These are phyloP conservation scores for Globisporangium cystogenes DNA, from an alignment of 352 stramenopile genomes.

Conservation along the genomic window DNA sequence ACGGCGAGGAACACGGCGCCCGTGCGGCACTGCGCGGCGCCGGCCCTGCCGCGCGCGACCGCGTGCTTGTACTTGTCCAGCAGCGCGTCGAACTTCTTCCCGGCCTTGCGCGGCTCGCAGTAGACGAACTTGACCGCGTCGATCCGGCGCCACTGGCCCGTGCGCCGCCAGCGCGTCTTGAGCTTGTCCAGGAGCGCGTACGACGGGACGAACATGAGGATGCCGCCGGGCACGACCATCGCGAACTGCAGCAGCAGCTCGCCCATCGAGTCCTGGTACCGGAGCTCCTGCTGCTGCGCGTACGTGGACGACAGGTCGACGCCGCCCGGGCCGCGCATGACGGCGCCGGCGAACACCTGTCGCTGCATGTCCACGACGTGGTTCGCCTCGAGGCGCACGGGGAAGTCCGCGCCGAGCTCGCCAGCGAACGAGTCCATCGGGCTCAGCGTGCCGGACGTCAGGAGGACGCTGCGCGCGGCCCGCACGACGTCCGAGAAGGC, in stretches of 20 bases:
- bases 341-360: slow-evolving; percentile 70
- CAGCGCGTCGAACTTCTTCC: slow-evolving; percentile 78
- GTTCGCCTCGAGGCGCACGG: slow-evolving; percentile 77
- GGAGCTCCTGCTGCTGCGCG: slow-evolving; percentile 73
- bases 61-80: slow-evolving; percentile 68
- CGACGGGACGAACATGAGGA: slow-evolving; percentile 86
- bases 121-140: slow-evolving; percentile 59
- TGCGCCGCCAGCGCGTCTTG: slow-evolving; percentile 55
- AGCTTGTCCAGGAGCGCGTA: slow-evolving; percentile 81
- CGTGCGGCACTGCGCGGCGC: slow-evolving; percentile 18
- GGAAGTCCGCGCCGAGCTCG: slow-evolving; percentile 75
- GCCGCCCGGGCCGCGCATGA: slow-evolving; percentile 60
- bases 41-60: slow-evolving; percentile 21
- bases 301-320: slow-evolving; percentile 77
- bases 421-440: slow-evolving; percentile 85
- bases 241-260: slow-evolving; percentile 68
- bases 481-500: slow-evolving; percentile 77
- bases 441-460: slow-evolving; percentile 81
- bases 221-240: slow-evolving; percentile 57
- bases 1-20: slow-evolving; percentile 97
- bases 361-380: slow-evolving; percentile 85
- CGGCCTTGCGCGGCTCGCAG: slow-evolving; percentile 65
- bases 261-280: slow-evolving; percentile 80
- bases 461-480: slow-evolving; percentile 64
- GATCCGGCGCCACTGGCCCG: slow-evolving; percentile 53